Conservation (phyloP, 768 basidiomycete species). For the Rubroboletus pulcherrimus region DNA sequence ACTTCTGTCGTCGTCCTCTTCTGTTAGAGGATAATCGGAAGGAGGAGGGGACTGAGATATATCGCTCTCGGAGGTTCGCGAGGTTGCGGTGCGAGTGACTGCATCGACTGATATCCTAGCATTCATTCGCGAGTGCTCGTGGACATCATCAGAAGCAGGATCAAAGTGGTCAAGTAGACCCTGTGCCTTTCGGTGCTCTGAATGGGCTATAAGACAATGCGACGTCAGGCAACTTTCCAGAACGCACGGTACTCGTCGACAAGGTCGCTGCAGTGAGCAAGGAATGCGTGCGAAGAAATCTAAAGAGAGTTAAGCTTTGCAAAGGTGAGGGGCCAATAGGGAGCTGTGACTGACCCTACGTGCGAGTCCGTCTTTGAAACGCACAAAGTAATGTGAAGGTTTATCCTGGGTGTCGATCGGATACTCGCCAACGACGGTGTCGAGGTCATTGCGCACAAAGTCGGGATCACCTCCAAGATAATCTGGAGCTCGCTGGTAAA, state of each 20-base stretch:
- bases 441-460: slow-evolving; percentile 29
- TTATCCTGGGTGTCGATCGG: slow-evolving; percentile 25
- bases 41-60: slow-evolving; percentile 1
- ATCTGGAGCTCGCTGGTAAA: slow-evolving; percentile 39
- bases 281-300: slow-evolving; percentile 43
- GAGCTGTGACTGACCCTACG: slow-evolving; percentile 44
- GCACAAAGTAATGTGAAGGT: slow-evolving; percentile 58
- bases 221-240: neutral
- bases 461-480: slow-evolving; percentile 35
- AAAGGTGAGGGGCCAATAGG: neutral
- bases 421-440: slow-evolving; percentile 60
- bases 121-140: slow-evolving; percentile 55
- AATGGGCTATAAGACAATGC: slow-evolving; percentile 6
- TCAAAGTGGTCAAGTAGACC: slow-evolving; percentile 53
- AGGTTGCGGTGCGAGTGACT: slow-evolving; percentile 1
- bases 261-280: slow-evolving; percentile 38
- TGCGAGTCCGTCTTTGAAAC: slow-evolving; percentile 52
- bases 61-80: slow-evolving; percentile 13
- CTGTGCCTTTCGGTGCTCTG: slow-evolving; percentile 44
- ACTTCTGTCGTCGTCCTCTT: slow-evolving; percentile 25
- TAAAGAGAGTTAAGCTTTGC: slow-evolving; percentile 22
- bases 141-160: slow-evolving; percentile 51
- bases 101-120: slow-evolving; percentile 32
- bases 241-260: slow-evolving; percentile 56
- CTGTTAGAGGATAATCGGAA: slow-evolving; percentile 24